Evolutionary conservation across 495 filamentous ascomycete species (phyloP), one percentile per base, ranked within the genome.

Genomic region (Sphaerosporella brunnea): DNA sequence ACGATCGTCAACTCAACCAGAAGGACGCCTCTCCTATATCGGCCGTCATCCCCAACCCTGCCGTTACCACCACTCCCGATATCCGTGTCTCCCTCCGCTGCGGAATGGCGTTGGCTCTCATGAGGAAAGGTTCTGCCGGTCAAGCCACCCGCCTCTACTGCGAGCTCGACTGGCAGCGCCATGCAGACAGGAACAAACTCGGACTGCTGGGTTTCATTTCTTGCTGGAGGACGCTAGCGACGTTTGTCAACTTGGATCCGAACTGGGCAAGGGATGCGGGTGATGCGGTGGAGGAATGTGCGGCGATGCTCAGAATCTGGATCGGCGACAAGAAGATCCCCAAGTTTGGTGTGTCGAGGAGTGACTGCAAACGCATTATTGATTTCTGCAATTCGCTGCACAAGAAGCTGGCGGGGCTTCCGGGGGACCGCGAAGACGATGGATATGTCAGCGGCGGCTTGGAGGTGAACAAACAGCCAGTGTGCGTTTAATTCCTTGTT

Each of bases 121-220:
- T 85, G 15, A 64, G 70, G n/a, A 68, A 67, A 9, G 65, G 62
- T 21, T 52, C 65, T 2, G 66, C 66, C 2, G 62, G 60, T 1
- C 55, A 59, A n/a, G 64, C 62, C 3, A 65, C 67, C 2, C 65
- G 66, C 18, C 46, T 52, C 7, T 61, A 73, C 35, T 67, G 71
- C 52, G 65, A 69, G 24, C 50, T 62, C 23, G 58, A 61, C 47
- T 61, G 59, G 59, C 45, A 49, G 11, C 25, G 44, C 20, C 51
- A 52, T 13, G n/a, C 13, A 13, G 45, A 53, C 35, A 41, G 36
- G 8, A 52, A 54, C 28, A 51, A 70, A 32, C 64, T 78, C 21
- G 82, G 79, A 9, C 68, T 90, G 5, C 68, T 93, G n/a, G 81
- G 80, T 15, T 90, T 82, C 40, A 75, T 79, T 0, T 75, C 84